Conservation (phyloP, 73 alveolate genomes). For the Paramecium sonneborni region DNA sequence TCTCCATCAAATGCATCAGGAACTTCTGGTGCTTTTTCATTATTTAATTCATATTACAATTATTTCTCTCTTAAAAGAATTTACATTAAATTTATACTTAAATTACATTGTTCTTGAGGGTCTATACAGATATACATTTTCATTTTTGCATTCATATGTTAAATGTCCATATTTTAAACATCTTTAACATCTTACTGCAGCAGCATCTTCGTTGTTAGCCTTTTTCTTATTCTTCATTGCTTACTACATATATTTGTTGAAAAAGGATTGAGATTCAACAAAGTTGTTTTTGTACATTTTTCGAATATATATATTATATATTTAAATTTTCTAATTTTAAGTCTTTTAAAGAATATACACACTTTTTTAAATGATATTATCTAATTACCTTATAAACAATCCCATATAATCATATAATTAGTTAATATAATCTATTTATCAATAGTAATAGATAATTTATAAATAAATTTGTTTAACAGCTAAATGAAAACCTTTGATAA, state of each 20-base stretch:
- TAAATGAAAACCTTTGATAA: constrained; percentile 11
- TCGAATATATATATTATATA: not conserved
- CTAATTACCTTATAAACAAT: not conserved
- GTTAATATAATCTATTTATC: not conserved
- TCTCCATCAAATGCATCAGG: constrained; percentile 50
- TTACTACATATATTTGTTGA: constrained; percentile 39
- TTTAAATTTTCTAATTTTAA: not conserved
- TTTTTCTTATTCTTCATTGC: constrained; percentile 44
- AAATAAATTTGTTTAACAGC: not conserved
- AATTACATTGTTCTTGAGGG: constrained; percentile 89
- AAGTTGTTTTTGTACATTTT: constrained; percentile 32
- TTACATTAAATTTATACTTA: constrained; percentile 24
- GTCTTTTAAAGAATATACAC: not conserved
- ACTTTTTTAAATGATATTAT: not conserved
- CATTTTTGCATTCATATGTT: constrained; percentile 96
- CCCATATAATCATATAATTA: not conserved
- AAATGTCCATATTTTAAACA: constrained; percentile 94
- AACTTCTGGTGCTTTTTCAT: constrained; percentile 31
- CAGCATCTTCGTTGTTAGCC: not conserved
- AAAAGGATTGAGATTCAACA: constrained; percentile 35
- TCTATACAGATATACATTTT: constrained; percentile 85
- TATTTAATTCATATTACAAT: constrained; percentile 54
- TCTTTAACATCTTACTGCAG: constrained; percentile 80
- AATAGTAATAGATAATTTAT: not conserved
- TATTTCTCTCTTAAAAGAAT: constrained; percentile 66